phyloP scores from a whole-genome alignment of 805 yeast species.

The Ogataea kodamae region DNA sequence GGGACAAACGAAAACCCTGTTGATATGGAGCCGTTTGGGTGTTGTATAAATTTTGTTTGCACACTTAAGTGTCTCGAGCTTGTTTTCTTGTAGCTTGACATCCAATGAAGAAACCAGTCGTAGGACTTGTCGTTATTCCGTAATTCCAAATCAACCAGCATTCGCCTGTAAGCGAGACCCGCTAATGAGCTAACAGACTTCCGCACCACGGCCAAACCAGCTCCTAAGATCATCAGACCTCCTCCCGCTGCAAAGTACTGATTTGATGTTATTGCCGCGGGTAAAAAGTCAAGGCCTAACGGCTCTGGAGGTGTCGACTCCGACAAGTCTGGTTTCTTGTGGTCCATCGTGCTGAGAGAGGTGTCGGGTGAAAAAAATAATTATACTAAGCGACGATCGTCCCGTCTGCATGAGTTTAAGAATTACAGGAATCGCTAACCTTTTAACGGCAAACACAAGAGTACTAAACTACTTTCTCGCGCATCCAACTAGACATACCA shows the following conservation, averaged over 20 bases:
- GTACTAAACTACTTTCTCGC: too few species aligned
- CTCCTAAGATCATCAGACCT: conserved; percentile 94
- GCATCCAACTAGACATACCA: too few species aligned
- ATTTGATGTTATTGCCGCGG: conserved; percentile 49
- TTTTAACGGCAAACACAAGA: conserved; percentile 6
- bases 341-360: background rate
- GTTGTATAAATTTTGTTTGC: conserved; percentile 81
- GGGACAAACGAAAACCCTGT: conserved; percentile 91
- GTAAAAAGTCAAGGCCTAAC: conserved; percentile 4
- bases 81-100: conserved; percentile 76
- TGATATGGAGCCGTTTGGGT: conserved; percentile 85
- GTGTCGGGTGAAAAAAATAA: background rate
- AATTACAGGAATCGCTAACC: conserved; percentile 1
- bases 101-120: conserved; percentile 95
- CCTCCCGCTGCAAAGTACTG: conserved; percentile 99
- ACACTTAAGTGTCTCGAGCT: conserved; percentile 83
- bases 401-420: conserved; percentile 1
- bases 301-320: background rate
- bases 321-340: background rate
- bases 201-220: conserved; percentile 74
- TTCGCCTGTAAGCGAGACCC: conserved; percentile 68
- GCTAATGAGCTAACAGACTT: conserved; percentile 63
- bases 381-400: conserved; percentile 1
- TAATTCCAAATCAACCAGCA: conserved; percentile 89
- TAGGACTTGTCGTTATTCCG: conserved; percentile 92